Evolutionary conservation across 1,284 basidiomycete species (phyloP), one percentile per base, ranked within the genome.

Genomic region (Ceratobasidium papillatum): DNA sequence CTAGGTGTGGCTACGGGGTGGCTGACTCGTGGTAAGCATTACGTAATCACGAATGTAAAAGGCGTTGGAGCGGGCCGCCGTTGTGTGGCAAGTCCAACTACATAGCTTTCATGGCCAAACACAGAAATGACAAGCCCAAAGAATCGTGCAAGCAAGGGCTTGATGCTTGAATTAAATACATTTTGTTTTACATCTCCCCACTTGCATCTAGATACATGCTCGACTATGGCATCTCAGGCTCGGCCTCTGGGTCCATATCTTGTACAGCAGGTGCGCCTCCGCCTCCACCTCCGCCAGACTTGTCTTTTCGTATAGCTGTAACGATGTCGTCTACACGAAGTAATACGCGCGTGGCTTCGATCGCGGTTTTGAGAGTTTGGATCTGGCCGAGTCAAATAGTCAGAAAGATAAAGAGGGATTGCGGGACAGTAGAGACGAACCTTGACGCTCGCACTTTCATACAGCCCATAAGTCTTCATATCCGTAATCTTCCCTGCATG

Each of bases 391-490:
- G 22, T 47, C 25, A 14, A 38, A n/a, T n/a, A 14, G 19, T 32
- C 36, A 12, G 56, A 12, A 32, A 59, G 56, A 14, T 36, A 27
- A 14, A 41, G 45, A 27, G 5, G 30, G 34, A 52, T 17, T 17
- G n/a, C n/a, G 36, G 5, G 76, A 56, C 27, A 41, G 25, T 22
- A 52, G 51, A 34, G 3, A 78, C 81, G 7, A 76, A 90, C 91
- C 87, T 99, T 99, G 80, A 99, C 96, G 76, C 94, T 96, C 1
- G 96, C 95, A 49, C 92, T 94, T 84, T 99, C 98, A 78, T 96
- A 95, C 74, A 99, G 84, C 0, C 96, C 96, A 81, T 98, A 98
- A 68, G 86, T 84, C 81, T 95, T 95, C 97, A 99, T 99, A 81
- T 99, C 94, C 47, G 93, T 93, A 52, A 98, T 91, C 83, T 96